Evolutionary conservation across 352 stramenopile species (phyloP), one percentile per base, ranked within the genome.

Genomic region (Phytophthora boehmeriae): DNA sequence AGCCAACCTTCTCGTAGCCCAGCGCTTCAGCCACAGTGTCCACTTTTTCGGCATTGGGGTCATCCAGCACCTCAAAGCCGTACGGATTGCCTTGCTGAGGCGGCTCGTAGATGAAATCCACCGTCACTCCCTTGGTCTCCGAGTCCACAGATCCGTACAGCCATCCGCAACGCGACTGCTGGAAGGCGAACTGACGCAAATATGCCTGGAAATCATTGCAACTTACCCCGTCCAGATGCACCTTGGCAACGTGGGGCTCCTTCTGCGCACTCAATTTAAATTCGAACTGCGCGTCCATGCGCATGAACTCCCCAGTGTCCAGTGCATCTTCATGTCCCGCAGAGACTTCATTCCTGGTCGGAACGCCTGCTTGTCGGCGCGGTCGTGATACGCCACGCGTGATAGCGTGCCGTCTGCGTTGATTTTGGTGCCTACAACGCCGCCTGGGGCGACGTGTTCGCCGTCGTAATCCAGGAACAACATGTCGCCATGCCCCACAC

Each of bases 241-340:
- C 81, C 39, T 90, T 90, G 36, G 57, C 45, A 44, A 90, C 86
- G 20, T 97, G 86, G 17, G 88, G 80, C 30, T 81, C 76, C 68
- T 98, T 97, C 71, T 98, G 95, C 41, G 90, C 81, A 60, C 96
- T 94, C 53, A 99, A 95, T 77, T 98, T 98, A 81, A 98, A 99
- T 55, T 97, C 93, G 69, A 98, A 99, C 65, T 98, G 85, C 28
- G 94, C 85, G 71, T 99, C 96, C 92, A 99, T 98, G 49, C 89
- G 93, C 63, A 97, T 96, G 75, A 99, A 99, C 78, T 99, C 96
- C 85, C 83, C 9, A 99, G 73, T 32, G 96, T 99, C 97, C 97
- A 99, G 63, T 98, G 80, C 96, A 99, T 99, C 80, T 99, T 99
- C 88, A 99, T 99, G 70, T 98, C 94, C 2, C 97, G 81, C 44